Percentiles rank a stretch among this genome's conserved stretches.
phyloP scores from a whole-genome alignment of 139 green algal genomes.

The Spirogloea muscicola region DNA sequence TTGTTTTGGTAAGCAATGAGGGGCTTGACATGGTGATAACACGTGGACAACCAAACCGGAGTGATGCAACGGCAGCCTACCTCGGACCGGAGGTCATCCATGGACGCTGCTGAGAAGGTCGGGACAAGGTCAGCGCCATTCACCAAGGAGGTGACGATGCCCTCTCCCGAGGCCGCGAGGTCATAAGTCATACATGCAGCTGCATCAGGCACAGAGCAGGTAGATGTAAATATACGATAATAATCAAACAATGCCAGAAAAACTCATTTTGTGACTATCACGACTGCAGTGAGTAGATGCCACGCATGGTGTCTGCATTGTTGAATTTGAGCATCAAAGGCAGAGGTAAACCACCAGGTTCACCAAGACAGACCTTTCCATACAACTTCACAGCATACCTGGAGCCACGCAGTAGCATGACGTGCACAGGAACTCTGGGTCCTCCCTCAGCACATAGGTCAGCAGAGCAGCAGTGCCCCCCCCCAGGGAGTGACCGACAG shows the following conservation, averaged over 20 bases:
- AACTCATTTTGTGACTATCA: neutral
- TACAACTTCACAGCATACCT: conserved; percentile 6
- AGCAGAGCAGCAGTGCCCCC: conserved; percentile 53
- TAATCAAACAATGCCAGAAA: neutral
- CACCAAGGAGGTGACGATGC: conserved; percentile 53
- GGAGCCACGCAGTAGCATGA: conserved; percentile 50
- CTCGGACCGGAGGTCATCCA: conserved; percentile 46
- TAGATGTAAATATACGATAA: conserved; percentile 8
- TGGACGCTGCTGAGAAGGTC: conserved; percentile 47
- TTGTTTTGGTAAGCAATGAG: neutral
- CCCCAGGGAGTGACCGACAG: conserved; percentile 54
- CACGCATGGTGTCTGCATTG: neutral
- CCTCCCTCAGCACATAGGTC: conserved; percentile 51
- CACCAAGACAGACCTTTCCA: neutral
- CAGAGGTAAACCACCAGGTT: neutral
- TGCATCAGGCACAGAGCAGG: neutral
- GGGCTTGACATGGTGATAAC: neutral
- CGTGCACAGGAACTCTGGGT: conserved; percentile 11
- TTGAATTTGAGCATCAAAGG: neutral
- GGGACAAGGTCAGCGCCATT: conserved; percentile 53
- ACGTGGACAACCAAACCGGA: neutral
- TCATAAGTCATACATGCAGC: conserved; percentile 53
- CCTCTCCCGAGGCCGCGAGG: conserved; percentile 44
- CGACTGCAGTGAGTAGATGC: neutral
- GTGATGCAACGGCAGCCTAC: neutral